Percentiles rank a stretch among this genome's conserved stretches.
phyloP scores from a whole-genome alignment of 108 stramenopile genomes.

The Nitzschia palea region DNA sequence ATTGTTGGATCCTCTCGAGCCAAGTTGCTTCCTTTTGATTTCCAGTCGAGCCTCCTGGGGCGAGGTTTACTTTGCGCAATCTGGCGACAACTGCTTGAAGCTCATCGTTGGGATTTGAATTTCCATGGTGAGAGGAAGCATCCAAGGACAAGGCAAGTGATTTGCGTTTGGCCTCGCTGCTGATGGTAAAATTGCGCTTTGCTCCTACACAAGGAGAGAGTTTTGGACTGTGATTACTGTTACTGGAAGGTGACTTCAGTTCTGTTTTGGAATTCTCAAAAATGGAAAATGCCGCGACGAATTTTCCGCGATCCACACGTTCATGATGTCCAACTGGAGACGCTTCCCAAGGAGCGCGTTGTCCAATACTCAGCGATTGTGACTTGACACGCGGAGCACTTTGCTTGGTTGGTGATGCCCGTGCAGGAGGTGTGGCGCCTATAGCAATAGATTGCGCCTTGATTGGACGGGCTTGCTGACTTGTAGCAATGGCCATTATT shows the following conservation, averaged over 20 bases:
- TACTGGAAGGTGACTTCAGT: background rate
- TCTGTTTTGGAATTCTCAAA: background rate
- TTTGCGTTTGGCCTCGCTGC: background rate
- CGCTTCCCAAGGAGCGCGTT: background rate
- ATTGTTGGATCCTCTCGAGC: background rate
- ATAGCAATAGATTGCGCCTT: background rate
- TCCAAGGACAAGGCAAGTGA: background rate
- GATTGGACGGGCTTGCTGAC: background rate
- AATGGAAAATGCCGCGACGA: slow-evolving; percentile 4
- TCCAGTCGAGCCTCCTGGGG: too few relatives aligned
- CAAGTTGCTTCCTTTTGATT: background rate
- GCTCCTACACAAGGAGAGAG: background rate
- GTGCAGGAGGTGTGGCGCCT: background rate
- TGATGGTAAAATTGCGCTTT: slow-evolving; percentile 1
- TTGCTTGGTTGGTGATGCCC: background rate
- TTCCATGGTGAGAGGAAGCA: background rate
- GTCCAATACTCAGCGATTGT: background rate
- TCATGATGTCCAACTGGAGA: slow-evolving; percentile 1
- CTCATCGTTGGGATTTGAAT: background rate
- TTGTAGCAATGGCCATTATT: background rate
- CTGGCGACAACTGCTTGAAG: slow-evolving; percentile 1
- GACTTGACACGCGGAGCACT: background rate
- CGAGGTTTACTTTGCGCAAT: background rate
- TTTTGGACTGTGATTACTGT: background rate
- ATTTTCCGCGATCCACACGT: slow-evolving; percentile 8